These are phyloP conservation scores for Iris pallida DNA, from an alignment of 116 monocot genomes.

Conservation along the genomic window DNA sequence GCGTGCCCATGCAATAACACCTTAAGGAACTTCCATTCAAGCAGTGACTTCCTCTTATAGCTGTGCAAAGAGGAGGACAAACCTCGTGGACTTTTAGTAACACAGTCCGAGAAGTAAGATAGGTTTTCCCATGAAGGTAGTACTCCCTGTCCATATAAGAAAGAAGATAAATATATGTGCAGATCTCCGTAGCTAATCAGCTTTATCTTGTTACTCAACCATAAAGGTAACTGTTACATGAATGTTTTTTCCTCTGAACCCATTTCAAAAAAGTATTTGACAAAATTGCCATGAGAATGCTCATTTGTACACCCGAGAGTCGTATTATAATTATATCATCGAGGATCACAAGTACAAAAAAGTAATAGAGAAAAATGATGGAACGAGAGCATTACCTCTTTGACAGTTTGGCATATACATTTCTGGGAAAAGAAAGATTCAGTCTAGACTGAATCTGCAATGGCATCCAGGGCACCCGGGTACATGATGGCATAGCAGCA, in stretches of 20 bases:
- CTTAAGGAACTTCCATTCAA: slow-evolving; percentile 16
- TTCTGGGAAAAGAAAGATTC: neutral
- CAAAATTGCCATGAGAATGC: neutral
- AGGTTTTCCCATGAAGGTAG: slow-evolving; percentile 5
- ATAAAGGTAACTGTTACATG: neutral
- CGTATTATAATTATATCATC: neutral
- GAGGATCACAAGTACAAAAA: neutral
- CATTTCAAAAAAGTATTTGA: neutral
- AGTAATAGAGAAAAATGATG: neutral
- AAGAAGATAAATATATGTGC: neutral
- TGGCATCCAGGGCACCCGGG: neutral
- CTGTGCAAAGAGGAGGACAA: slow-evolving; percentile 2
- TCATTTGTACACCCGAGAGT: neutral
- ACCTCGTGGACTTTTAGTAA: slow-evolving; percentile 6
- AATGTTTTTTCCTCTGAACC: neutral
- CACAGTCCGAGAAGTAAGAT: neutral
- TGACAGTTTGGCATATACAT: neutral
- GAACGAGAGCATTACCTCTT: neutral
- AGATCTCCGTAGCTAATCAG: neutral
- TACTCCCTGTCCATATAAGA: slow-evolving; percentile 23
- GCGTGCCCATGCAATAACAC: slow-evolving; percentile 36
- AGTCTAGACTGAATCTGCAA: neutral
- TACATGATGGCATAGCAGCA: slow-evolving; percentile 10
- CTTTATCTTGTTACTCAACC: neutral
- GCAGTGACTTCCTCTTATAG: neutral